These are phyloP conservation scores for Mycena citricolor DNA, from an alignment of 1,284 basidiomycete species.

Conservation along the genomic window DNA sequence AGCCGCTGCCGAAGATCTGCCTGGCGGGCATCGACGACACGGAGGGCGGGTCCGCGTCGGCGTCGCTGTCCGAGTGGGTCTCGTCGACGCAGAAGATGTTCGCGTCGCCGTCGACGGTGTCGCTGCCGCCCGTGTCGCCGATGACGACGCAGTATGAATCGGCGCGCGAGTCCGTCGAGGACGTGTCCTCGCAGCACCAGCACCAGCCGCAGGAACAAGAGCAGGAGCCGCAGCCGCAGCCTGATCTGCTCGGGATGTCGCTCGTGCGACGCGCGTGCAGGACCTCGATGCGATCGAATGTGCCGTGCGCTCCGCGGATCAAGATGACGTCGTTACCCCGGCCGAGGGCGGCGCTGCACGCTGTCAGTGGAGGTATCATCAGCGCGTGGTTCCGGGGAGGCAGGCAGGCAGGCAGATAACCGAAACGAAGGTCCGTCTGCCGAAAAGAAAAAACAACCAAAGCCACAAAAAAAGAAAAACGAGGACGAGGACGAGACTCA, in stretches of 20 bases:
- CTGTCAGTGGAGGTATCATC: background rate
- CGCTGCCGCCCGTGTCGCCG: conserved; percentile 12
- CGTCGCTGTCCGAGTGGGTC: conserved; percentile 37
- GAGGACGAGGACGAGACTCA: conserved; percentile 13
- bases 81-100: conserved; percentile 42
- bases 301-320: conserved; percentile 62
- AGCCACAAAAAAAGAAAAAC: background rate
- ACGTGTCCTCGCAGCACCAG: no score
- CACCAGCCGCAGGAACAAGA: no score
- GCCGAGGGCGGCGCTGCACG: conserved; percentile 59
- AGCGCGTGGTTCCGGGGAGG: background rate
- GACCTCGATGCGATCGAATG: conserved; percentile 62
- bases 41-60: conserved; percentile 17
- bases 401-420: background rate
- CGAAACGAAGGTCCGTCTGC: no score
- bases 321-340: conserved; percentile 65
- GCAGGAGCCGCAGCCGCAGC: no score
- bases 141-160: no score
- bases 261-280: conserved; percentile 53
- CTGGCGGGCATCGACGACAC: conserved; percentile 34
- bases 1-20: conserved; percentile 30
- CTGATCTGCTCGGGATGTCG: no score
- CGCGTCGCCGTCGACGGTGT: conserved; percentile 16
- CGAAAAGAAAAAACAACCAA: background rate
- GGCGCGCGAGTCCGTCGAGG: no score